A percentile compares a stretch with the other conserved stretches of the same genome.
These are phyloP conservation scores for Lobosporangium transversale DNA, from an alignment of 192 early-diverging fungal species.

Conservation along the genomic window DNA sequence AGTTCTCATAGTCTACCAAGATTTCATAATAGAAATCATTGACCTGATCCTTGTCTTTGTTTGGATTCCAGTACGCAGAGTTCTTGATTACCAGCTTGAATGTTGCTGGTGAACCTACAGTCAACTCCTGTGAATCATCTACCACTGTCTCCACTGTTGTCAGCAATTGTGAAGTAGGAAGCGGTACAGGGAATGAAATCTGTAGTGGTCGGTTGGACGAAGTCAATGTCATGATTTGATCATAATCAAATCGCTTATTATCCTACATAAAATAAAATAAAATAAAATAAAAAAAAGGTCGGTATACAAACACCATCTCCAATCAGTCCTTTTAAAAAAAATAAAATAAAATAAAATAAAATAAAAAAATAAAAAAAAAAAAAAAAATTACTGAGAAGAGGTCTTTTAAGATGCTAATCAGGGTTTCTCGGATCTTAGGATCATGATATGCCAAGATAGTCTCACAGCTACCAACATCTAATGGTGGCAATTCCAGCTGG, in stretches of 20 bases:
- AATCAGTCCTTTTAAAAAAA: too few species aligned
- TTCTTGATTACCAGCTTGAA: conserved; percentile 63
- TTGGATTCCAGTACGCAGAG: conserved; percentile 61
- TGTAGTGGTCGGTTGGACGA: conserved; percentile 14
- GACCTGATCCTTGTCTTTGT: conserved; percentile 31
- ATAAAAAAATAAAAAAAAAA: too few species aligned
- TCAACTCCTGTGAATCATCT: conserved; percentile 48
- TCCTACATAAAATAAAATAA: conserved; percentile 18
- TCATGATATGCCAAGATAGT: conserved; percentile 59
- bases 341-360: background rate
- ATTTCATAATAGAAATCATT: conserved; percentile 69
- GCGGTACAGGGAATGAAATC: conserved; percentile 34
- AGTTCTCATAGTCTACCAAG: conserved; percentile 71
- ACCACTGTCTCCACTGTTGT: conserved; percentile 64
- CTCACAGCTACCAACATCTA: conserved; percentile 60
- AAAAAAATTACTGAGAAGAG: conserved; percentile 64
- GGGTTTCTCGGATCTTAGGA: conserved; percentile 58
- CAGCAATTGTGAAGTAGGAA: conserved; percentile 54
- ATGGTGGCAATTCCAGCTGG: conserved; percentile 62
- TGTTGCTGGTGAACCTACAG: conserved; percentile 66
- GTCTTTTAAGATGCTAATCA: conserved; percentile 62
- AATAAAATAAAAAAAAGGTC: background rate
- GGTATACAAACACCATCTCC: too few species aligned
- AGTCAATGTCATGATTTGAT: conserved; percentile 42
- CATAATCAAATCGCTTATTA: conserved; percentile 56